Base-by-base conservation (phyloP, 2,329 filamentous ascomycete species). In the Talaromyces sp. region DNA sequence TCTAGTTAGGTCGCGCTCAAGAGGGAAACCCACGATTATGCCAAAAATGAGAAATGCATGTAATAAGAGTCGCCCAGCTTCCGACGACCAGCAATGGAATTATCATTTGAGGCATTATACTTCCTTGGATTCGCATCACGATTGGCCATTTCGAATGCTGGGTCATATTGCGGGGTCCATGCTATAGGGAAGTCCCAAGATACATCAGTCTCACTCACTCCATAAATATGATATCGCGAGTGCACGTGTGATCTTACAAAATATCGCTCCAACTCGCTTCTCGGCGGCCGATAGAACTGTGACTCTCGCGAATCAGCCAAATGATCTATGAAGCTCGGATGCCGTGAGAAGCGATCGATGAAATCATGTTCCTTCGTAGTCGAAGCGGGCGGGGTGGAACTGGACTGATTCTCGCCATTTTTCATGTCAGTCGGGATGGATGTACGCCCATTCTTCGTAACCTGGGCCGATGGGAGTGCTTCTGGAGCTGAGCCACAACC, bases 91-190 rank as follows among this genome's bases (percentile, higher is more conserved):
- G 8, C 17, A 92, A 69, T 0, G 89, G 89, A 6, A 91, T 67
- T 35, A 91, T 83, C 81, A 92, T 84, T 66, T 88, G 86, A 11
- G 89, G 89, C 52, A 88, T 70, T 55, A 92, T 85, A 57, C 85
- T 89, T 62, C 89, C 89, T 69, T 90, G 88, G 75, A 92, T 80
- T 53, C 87, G 86, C 69, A 92, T 74, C 68, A 91, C 88, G 57
- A 85, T 82, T 16, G 89, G 89, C 80, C 87, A 86, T 78, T 89
- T 91, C 17, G 87, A 90, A 71, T 91, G 88, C 64, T 83, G 83
- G 52, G 84, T 79, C 58, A 90, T 82, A 68, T 91, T 85, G 55
- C 86, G 82, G 45, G 89, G 89, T 16, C 67, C 74, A 52, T 63
- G 65, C 62, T 66, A 58, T 9, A 53, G n/a, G n/a, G 6, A 6